Evolutionary conservation across 345 rosid species (phyloP).

Genomic region (Melaleuca alternifolia): DNA sequence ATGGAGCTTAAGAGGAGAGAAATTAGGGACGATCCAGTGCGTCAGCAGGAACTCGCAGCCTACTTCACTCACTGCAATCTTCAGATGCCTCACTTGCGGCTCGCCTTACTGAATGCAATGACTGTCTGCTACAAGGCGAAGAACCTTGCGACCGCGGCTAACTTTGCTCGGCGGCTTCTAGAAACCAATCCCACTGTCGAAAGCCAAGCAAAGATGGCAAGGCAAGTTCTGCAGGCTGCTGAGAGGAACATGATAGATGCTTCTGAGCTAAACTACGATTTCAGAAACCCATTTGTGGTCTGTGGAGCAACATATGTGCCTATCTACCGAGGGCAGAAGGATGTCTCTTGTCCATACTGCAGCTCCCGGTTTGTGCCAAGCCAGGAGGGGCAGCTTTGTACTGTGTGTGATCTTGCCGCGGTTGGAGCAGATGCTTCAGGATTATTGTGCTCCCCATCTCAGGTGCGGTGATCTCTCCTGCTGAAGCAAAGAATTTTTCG

Average conservation of each 20-base stretch:
- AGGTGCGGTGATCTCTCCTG: slow-evolving; percentile 33
- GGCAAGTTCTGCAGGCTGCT: slow-evolving; percentile 75
- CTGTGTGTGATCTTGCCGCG: slow-evolving; percentile 71
- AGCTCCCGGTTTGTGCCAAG: slow-evolving; percentile 63
- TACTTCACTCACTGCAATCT: slow-evolving; percentile 95
- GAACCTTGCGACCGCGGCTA: slow-evolving; percentile 69
- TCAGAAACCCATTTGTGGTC: slow-evolving; percentile 86
- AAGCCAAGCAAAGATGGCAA: slow-evolving; percentile 66
- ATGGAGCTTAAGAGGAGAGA: slow-evolving; percentile 89
- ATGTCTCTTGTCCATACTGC: slow-evolving; percentile 81
- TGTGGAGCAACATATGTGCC: slow-evolving; percentile 92
- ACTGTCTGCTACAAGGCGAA: slow-evolving; percentile 64
- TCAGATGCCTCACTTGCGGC: slow-evolving; percentile 73
- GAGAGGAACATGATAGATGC: slow-evolving; percentile 73
- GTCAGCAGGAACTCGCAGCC: slow-evolving; percentile 97
- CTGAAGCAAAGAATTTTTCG: neutral
- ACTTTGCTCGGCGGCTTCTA: slow-evolving; percentile 70
- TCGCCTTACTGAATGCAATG: slow-evolving; percentile 75
- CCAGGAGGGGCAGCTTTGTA: slow-evolving; percentile 66
- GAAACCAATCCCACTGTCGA: slow-evolving; percentile 77
- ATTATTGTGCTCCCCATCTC: slow-evolving; percentile 82
- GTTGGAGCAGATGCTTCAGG: slow-evolving; percentile 96
- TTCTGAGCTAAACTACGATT: slow-evolving; percentile 67
- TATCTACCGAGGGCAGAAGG: slow-evolving; percentile 85
- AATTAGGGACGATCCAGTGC: slow-evolving; percentile 46